Evolutionary conservation across 2,329 filamentous ascomycete genomes (phyloP), one percentile per base, ranked within the genome.

Genomic region (Elsinoe necatrix): DNA sequence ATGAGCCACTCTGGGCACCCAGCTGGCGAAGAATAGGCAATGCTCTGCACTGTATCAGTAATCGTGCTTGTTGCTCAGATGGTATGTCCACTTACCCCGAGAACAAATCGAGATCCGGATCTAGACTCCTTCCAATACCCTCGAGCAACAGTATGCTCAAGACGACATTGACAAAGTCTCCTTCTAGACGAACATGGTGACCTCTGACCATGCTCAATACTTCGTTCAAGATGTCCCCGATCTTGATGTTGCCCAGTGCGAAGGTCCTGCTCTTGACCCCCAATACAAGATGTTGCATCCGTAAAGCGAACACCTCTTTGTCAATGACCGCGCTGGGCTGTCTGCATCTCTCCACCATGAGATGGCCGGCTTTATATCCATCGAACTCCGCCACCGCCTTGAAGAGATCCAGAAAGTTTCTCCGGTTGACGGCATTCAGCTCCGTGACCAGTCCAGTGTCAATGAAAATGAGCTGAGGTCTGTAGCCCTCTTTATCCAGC

Each of bases 101-200:
- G 62, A 98, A 85, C 11, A 98, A 76, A 72, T 98, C 93, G 47
- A 96, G 76, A 55, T 92, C 78, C 0, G 93, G 92, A 68, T 97
- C 86, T 14, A 98, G 73, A 58, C 79, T 89, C 60, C 93, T 81
- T 0, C 93, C 93, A 65, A 97, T 98, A 5, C 93, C 93, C 69
- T 98, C 93, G 1, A 98, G 78, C 1, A 98, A 78, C 31, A 98
- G 75, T 55, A 97, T 96, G 59, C 89, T 95, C 58, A 98, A 86
- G 27, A 98, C 92, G 3, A 98, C 93, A 67, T 98, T 98, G 68
- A 98, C 90, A 68, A 97, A 98, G 69, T 98, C 93, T 7, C 93
- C 93, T 71, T 98, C 93, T 52, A 98, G 80, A 7, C 93, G 81
- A 3, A 98, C 93, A 67, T 98, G 93, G 69, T 98, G 93, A 8